Conservation (phyloP, 306 rosid species). For the Dicorynia guianensis region DNA sequence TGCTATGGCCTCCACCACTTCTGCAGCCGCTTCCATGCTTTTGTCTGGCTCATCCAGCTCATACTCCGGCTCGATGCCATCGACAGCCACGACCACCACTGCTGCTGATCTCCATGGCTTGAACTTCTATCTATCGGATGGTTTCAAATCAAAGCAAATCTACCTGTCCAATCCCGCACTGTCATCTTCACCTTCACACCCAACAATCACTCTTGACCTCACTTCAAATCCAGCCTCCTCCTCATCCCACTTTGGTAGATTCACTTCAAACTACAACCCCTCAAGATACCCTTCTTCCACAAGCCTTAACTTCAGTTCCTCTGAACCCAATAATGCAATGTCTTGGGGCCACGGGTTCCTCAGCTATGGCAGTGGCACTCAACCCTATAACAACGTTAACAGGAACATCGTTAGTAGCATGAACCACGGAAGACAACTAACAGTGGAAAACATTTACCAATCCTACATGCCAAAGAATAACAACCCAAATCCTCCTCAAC, state of each 20-base stretch:
- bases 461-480: constrained; percentile 54
- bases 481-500: constrained; percentile 27
- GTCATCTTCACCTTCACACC: constrained; percentile 57
- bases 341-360: constrained; percentile 66
- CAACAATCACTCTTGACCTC: constrained; percentile 87
- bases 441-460: constrained; percentile 52
- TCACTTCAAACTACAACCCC: constrained; percentile 52
- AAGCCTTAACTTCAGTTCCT: constrained; percentile 64
- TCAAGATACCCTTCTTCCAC: constrained; percentile 58
- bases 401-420: constrained; percentile 48
- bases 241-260: constrained; percentile 55
- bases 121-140: constrained; percentile 50
- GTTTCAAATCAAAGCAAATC: constrained; percentile 54
- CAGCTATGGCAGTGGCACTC: constrained; percentile 49
- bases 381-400: constrained; percentile 40
- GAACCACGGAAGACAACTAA: constrained; percentile 53
- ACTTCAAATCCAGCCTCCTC: constrained; percentile 66
- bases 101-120: constrained; percentile 57
- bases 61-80: constrained; percentile 29
- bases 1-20: constrained; percentile 92
- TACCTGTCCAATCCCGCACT: constrained; percentile 56
- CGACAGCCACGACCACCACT: constrained; percentile 10
- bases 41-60: constrained; percentile 70
- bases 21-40: constrained; percentile 86
- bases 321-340: constrained; percentile 49